A percentile compares a stretch with the other conserved stretches of the same genome.
These are phyloP conservation scores for Monilinia fructicola DNA, from an alignment of 2,329 filamentous ascomycete species.

Conservation along the genomic window DNA sequence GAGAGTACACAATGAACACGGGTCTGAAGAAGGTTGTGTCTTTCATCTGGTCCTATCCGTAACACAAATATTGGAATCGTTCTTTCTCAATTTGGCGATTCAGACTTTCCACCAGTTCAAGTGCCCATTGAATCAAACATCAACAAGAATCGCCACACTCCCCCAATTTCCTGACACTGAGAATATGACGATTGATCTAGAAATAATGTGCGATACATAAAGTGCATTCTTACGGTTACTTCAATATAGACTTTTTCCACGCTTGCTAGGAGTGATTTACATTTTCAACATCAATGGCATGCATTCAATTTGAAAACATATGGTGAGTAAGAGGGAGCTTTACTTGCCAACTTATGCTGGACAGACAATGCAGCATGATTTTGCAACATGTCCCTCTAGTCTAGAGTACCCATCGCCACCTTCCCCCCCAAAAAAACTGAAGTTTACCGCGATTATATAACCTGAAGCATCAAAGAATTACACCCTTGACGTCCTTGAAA, in stretches of 20 bases:
- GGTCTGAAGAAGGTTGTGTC: background rate
- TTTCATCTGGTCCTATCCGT: background rate
- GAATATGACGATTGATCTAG: too few species aligned
- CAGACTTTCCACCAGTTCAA: background rate
- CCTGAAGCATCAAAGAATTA: background rate
- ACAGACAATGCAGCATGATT: background rate
- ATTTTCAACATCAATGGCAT: background rate
- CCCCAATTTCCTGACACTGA: background rate
- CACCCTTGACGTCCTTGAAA: background rate
- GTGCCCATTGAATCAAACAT: background rate
- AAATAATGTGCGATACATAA: background rate
- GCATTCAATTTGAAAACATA: background rate
- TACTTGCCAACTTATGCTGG: background rate
- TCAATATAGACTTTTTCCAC: too few species aligned
- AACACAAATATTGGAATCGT: background rate
- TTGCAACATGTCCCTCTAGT: background rate
- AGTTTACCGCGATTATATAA: background rate
- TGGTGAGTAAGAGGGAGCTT: background rate
- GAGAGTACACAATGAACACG: too few species aligned
- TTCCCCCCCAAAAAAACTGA: background rate
- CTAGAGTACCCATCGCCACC: background rate
- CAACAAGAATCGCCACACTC: too few species aligned
- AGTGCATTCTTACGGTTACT: background rate
- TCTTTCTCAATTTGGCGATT: background rate
- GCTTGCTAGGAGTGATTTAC: background rate